Conservation (phyloP, 2,329 filamentous ascomycete genomes). For the Fusarium sp. region DNA sequence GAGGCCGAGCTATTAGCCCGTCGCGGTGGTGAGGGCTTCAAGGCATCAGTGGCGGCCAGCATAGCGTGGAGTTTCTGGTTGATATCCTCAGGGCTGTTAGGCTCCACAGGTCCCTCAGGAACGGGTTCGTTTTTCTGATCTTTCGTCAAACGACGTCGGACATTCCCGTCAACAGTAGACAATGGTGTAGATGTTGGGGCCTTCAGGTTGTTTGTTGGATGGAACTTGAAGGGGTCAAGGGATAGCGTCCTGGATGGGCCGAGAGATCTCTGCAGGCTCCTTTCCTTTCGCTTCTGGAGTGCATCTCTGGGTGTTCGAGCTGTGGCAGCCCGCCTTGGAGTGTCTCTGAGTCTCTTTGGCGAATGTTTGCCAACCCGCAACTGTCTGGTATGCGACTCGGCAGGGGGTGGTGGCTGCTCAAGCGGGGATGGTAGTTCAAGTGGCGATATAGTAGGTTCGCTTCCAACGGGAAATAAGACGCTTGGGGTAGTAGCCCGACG, state of each 20-base stretch:
- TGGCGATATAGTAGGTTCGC: conserved; percentile 12
- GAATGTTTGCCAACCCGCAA: conserved; percentile 25
- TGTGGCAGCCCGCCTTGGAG: conserved; percentile 27
- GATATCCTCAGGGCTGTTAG: conserved; percentile 41
- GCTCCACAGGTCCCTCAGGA: conserved; percentile 4
- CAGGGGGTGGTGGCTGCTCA: not conserved
- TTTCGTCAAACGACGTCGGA: conserved; percentile 1
- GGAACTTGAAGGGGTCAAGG: conserved; percentile 36
- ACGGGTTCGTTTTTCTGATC: not conserved
- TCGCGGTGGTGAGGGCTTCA: conserved; percentile 46
- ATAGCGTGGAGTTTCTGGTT: conserved; percentile 51
- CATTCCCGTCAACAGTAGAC: conserved; percentile 25
- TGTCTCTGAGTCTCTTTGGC: conserved; percentile 4
- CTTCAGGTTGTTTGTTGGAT: conserved; percentile 23
- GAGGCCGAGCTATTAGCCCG: conserved; percentile 22
- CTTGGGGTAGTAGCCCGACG: conserved; percentile 7
- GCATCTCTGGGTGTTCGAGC: conserved; percentile 17
- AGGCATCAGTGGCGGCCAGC: conserved; percentile 50
- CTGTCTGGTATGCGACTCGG: conserved; percentile 2
- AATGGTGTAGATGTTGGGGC: conserved; percentile 20
- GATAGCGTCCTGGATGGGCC: conserved; percentile 19
- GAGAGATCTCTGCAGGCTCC: conserved; percentile 26
- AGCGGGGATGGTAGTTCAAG: conserved; percentile 19
- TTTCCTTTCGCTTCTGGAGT: conserved; percentile 25
- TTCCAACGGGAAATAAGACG: not conserved